Conservation (phyloP, 2,329 filamentous ascomycete genomes). For the Emergomyces pasteurianus region DNA sequence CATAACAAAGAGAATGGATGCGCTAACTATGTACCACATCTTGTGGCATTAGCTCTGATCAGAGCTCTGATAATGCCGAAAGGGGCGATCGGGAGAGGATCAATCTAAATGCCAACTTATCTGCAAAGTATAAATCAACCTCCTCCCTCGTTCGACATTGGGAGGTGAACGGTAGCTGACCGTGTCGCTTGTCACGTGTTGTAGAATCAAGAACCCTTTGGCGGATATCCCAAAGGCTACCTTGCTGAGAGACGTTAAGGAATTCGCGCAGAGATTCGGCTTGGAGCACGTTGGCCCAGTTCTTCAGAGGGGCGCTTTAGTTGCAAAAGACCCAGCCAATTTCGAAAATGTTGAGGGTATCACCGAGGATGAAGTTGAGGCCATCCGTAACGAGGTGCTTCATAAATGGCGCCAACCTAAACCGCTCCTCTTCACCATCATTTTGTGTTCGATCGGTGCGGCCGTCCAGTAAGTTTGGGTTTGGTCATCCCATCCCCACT, state of each 20-base stretch:
- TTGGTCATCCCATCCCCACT: not conserved
- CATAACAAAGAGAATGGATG: not conserved
- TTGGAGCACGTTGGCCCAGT: constrained; percentile 30
- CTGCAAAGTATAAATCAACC: constrained; percentile 16
- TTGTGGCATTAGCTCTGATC: not conserved
- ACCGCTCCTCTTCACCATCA: constrained; percentile 39
- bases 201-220: constrained; percentile 37
- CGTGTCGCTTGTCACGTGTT: not conserved
- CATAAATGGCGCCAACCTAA: constrained; percentile 41
- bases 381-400: constrained; percentile 34
- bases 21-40: not conserved
- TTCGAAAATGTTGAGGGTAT: constrained; percentile 35
- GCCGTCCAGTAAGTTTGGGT: constrained; percentile 35
- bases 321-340: constrained; percentile 37
- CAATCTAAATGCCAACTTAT: constrained; percentile 19
- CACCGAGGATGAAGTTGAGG: constrained; percentile 29
- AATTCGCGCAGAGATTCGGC: constrained; percentile 30
- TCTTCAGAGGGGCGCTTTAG: constrained; percentile 37
- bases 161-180: not conserved
- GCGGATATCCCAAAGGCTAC: constrained; percentile 27
- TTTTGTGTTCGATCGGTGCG: constrained; percentile 41
- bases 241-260: constrained; percentile 31
- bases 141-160: not conserved
- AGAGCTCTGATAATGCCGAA: constrained; percentile 12
- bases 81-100: constrained; percentile 15